Percentiles rank a stretch among this genome's conserved stretches.
These are phyloP conservation scores for Dactylorhiza incarnata DNA, from an alignment of 106 monocot genomes.

Conservation along the genomic window DNA sequence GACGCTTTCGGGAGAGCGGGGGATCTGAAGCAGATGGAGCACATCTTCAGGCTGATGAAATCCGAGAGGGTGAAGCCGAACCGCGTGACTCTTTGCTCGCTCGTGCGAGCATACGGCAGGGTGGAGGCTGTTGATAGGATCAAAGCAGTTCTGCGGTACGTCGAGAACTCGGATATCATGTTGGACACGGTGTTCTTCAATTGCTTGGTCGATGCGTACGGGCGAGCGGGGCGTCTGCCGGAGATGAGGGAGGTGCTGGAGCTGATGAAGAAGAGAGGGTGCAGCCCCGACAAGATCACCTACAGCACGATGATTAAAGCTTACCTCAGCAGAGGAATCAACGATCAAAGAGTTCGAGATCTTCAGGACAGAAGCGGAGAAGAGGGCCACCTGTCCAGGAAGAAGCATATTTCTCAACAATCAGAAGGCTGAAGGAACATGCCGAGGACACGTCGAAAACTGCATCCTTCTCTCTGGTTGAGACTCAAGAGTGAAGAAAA, in stretches of 20 bases:
- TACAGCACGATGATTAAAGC: constrained; percentile 87
- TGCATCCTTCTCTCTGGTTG: not conserved
- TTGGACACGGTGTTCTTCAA: constrained; percentile 84
- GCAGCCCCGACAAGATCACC: constrained; percentile 77
- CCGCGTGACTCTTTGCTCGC: constrained; percentile 80
- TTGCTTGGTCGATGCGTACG: constrained; percentile 93
- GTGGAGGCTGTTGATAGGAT: constrained; percentile 54
- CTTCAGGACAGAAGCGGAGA: constrained; percentile 26
- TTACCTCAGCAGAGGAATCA: constrained; percentile 61
- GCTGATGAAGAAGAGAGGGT: constrained; percentile 64
- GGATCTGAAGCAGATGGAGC: constrained; percentile 85
- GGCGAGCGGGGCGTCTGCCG: constrained; percentile 58
- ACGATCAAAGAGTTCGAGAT: constrained; percentile 49
- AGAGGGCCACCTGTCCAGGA: not conserved
- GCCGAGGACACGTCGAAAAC: not conserved
- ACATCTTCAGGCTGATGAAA: constrained; percentile 87
- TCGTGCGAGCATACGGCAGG: constrained; percentile 86
- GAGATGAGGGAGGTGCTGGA: constrained; percentile 90
- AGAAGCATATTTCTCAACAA: not conserved
- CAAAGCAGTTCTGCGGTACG: constrained; percentile 54
- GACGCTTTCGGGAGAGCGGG: constrained; percentile 92
- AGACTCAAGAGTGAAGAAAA: not conserved
- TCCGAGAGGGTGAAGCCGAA: constrained; percentile 87
- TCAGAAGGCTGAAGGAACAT: not conserved
- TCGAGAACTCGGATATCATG: constrained; percentile 74